Base-by-base conservation (phyloP, 306 rosid species). In the Leucaena leucocephala region DNA sequence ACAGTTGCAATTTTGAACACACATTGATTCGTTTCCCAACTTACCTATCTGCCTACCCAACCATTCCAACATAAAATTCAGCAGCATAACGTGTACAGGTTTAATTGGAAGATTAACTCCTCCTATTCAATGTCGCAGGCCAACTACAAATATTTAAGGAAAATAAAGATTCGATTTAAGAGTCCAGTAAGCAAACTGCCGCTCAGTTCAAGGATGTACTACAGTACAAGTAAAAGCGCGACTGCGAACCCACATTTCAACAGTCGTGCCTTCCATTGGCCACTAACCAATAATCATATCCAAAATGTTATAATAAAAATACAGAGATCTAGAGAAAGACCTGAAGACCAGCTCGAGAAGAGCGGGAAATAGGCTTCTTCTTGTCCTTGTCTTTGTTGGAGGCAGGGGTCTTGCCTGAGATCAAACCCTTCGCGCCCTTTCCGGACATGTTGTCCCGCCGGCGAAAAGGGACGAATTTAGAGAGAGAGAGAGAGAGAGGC, bases 321-420 rank as follows among this genome's bases (percentile, higher is more conserved):
- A 55, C 33, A 19, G 38, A 71, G 72, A 78, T 81, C 84, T 69
- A 34, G 57, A 45, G 48, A 9, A 21, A 8, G 15, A 88, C 92
- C 90, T 88, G 92, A 86, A 88, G 92, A 27, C 90, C 92, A 5
- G 92, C 90, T 17, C 92, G 86, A 42, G 92, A 88, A 40, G 92
- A 88, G 44, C 90, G 90, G 48, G 92, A 88, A 62, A 48, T 86
- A 57, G 92, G 87, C 54, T 88, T 88, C 85, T 88, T 88, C 88
- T 88, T 88, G 83, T 80, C 73, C 83, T 88, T 88, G 75, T 87
- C 86, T 34, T 86, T 84, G 82, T 65, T 82, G 49, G 78, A 76
- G 35, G 89, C 66, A 0, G 89, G 40, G 27, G 82, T 81, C 83
- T 89, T 91, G 33, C 91, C 91, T 15, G 70, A 82, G 27, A 80